phyloP scores from a whole-genome alignment of 495 filamentous ascomycete genomes.

The Tuber melanosporum region DNA sequence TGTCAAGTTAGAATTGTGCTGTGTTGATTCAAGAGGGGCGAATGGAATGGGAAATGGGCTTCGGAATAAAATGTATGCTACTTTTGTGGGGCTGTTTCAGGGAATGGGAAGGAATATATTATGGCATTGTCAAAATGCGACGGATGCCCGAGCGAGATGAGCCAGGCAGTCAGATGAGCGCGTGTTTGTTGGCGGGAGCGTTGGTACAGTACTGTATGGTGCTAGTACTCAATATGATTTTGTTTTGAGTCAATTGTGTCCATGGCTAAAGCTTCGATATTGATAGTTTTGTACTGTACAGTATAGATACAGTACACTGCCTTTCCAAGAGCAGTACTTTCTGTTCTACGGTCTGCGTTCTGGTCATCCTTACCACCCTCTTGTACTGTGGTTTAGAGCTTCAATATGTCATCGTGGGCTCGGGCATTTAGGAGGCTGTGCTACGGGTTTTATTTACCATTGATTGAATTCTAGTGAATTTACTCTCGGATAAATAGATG shows the following conservation, averaged over 20 bases:
- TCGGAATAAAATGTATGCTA: not conserved
- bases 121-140: not conserved
- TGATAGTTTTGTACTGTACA: not conserved
- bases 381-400: not conserved
- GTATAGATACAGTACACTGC: not conserved
- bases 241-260: not conserved
- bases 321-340: not conserved
- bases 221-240: not conserved
- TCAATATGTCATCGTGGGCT: not conserved
- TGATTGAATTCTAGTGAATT: not conserved
- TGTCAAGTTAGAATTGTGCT: not conserved
- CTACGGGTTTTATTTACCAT: not conserved
- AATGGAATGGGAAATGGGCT: slow-evolving; percentile 9
- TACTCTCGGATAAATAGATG: not conserved
- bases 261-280: not conserved
- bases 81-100: not conserved
- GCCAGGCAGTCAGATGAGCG: not conserved
- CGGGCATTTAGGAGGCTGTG: not conserved
- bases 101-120: not conserved
- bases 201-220: not conserved
- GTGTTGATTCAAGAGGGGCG: not conserved
- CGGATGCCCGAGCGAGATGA: not conserved
- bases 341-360: not conserved
- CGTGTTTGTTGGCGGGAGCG: not conserved
- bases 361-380: not conserved